These are phyloP conservation scores for Aspergillus niger DNA, from an alignment of 2,329 filamentous ascomycete genomes.

Conservation along the genomic window DNA sequence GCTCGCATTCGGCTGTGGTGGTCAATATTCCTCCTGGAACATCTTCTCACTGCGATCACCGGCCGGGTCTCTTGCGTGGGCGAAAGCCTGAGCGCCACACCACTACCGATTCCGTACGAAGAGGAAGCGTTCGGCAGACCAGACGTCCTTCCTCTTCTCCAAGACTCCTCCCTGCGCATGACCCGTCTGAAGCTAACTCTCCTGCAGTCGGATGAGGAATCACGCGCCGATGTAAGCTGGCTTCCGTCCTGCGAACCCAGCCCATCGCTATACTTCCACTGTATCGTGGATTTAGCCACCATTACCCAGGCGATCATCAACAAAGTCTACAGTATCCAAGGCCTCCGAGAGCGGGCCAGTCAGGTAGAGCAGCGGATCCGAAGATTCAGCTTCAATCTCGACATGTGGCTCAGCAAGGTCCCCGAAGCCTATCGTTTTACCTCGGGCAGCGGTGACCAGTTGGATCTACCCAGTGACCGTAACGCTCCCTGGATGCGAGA, in stretches of 20 bases:
- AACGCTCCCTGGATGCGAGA: conserved; percentile 26
- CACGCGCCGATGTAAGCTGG: conserved; percentile 21
- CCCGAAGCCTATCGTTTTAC: conserved; percentile 38
- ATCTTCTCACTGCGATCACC: conserved; percentile 45
- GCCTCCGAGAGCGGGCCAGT: conserved; percentile 31
- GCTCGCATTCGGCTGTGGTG: conserved; percentile 47
- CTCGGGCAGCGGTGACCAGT: conserved; percentile 25
- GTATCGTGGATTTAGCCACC: conserved; percentile 39
- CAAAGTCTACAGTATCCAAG: conserved; percentile 43
- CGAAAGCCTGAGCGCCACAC: conserved; percentile 41
- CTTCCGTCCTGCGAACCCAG: conserved; percentile 29
- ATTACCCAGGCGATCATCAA: conserved; percentile 42
- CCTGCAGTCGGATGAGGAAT: conserved; percentile 26
- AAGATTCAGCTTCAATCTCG: conserved; percentile 33
- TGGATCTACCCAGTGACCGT: conserved; percentile 18
- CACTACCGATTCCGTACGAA: conserved; percentile 40
- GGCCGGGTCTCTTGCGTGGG: conserved; percentile 44
- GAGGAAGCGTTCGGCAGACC: conserved; percentile 38
- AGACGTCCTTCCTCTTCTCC: conserved; percentile 28
- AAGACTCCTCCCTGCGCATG: conserved; percentile 21
- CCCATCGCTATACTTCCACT: conserved; percentile 41
- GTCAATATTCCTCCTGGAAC: conserved; percentile 45
- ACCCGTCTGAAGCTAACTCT: conserved; percentile 31
- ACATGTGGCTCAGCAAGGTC: conserved; percentile 40
- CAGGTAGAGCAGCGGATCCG: conserved; percentile 38